phyloP scores from a whole-genome alignment of 305 asterid genomes.

The Fraxinus ornus region DNA sequence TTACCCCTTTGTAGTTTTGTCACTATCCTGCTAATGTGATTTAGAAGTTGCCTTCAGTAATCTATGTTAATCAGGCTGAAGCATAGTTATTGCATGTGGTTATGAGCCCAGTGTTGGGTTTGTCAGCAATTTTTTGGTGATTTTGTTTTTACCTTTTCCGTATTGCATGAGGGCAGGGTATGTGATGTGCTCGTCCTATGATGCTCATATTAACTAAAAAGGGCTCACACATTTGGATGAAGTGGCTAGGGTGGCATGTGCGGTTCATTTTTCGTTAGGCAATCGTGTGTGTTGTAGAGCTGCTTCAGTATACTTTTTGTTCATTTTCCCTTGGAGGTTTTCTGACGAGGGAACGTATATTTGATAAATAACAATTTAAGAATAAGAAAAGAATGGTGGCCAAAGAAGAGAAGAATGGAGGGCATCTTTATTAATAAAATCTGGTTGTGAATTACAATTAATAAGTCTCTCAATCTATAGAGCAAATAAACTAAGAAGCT shows the following conservation, averaged over 20 bases:
- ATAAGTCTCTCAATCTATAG: background rate
- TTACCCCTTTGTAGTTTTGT: constrained; percentile 12
- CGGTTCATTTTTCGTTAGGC: background rate
- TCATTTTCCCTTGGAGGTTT: background rate
- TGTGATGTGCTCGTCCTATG: background rate
- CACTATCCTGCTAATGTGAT: background rate
- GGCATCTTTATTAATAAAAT: background rate
- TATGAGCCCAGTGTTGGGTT: background rate
- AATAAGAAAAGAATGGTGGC: background rate
- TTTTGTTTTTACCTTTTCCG: background rate
- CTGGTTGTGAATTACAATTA: background rate
- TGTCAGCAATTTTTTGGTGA: background rate
- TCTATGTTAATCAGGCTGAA: background rate
- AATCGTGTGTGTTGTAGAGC: background rate
- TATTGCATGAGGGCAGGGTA: background rate
- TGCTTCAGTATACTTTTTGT: background rate
- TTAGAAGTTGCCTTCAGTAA: background rate
- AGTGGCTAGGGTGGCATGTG: background rate
- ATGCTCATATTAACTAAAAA: background rate
- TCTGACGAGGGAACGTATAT: background rate
- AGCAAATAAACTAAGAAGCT: background rate
- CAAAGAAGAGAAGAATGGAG: background rate
- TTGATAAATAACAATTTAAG: background rate
- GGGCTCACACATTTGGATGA: background rate
- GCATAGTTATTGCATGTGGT: background rate